These are phyloP conservation scores for Termitomyces sp. DNA, from an alignment of 768 basidiomycete genomes.

Conservation along the genomic window DNA sequence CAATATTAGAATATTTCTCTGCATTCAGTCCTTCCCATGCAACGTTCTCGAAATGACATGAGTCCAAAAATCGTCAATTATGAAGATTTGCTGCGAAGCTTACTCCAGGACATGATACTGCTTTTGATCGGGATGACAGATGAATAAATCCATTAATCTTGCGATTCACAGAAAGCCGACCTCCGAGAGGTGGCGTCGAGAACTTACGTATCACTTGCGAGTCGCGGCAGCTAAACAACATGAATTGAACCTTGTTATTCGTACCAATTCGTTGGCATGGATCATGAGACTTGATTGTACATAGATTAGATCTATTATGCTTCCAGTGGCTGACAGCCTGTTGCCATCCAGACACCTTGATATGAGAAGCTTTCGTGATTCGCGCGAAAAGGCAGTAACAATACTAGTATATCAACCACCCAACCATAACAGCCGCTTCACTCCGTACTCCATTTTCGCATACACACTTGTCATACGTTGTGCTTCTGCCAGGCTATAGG, in stretches of 20 bases:
- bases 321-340: too few species aligned
- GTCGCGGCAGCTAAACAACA: not conserved
- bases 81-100: not conserved
- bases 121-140: not conserved
- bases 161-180: not conserved
- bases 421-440: slow-evolving; percentile 88
- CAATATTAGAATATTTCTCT: too few species aligned
- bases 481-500: slow-evolving; percentile 68
- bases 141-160: not conserved
- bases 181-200: not conserved
- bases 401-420: slow-evolving; percentile 44
- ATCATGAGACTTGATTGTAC: not conserved
- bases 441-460: slow-evolving; percentile 89
- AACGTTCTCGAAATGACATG: too few species aligned
- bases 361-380: not conserved
- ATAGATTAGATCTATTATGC: not conserved
- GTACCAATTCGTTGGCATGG: too few species aligned
- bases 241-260: not conserved
- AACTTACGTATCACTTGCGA: not conserved
- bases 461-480: slow-evolving; percentile 80
- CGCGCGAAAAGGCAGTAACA: not conserved
- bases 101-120: not conserved
- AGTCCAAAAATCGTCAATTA: not conserved
- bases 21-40: not conserved
- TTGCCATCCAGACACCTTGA: not conserved